Base-by-base conservation (phyloP, 2,329 filamentous ascomycete species). In the Beauveria medogensis region DNA sequence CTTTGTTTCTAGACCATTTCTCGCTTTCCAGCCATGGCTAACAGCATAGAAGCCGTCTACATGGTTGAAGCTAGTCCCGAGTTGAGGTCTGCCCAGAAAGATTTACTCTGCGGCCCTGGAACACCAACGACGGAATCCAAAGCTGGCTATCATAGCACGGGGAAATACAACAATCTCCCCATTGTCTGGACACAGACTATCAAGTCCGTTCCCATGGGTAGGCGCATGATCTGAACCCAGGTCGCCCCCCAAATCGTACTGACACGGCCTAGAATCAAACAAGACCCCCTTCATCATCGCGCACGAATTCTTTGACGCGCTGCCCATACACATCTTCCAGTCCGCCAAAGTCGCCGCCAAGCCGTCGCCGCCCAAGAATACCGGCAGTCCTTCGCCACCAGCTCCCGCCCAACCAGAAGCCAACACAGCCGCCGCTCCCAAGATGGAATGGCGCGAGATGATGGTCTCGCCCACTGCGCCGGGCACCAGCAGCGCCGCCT, bases 281-380 rank as follows among this genome's bases (percentile, higher is more conserved):
- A 90, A 89, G 70, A 90, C 87, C 24, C 93, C 94, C 1, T 95
- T 97, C 73, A 96, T 99, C 63, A 84, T 97, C 54, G 94, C 94
- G 5, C 94, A 99, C 72, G 94, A 99, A 72, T 97, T 99, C 80
- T 99, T 99, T 76, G 94, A 99, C 68, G 94, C 94, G 2, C 86
- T 99, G 0, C 94, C 94, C 40, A 97, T 99, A 67, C 92, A 99
- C 73, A 87, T 91, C 63, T 99, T 99, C 72, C 89, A 97, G 73
- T 88, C 90, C 16, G 81, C 93, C 55, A 71, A 74, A 6, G 72
- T 78, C 60, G 37, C 63, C 57, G 55, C 40, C 71, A 66, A 59
- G 28, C 64, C 60, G 40, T 63, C 60, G 47, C 40, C 56, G 6
- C 47, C 46, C 43, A 50, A 41, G 9, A 46, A 47, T 6, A 63